Evolutionary conservation across 1,284 basidiomycete genomes (phyloP).

Genomic region (Ganoderma resinaceum): DNA sequence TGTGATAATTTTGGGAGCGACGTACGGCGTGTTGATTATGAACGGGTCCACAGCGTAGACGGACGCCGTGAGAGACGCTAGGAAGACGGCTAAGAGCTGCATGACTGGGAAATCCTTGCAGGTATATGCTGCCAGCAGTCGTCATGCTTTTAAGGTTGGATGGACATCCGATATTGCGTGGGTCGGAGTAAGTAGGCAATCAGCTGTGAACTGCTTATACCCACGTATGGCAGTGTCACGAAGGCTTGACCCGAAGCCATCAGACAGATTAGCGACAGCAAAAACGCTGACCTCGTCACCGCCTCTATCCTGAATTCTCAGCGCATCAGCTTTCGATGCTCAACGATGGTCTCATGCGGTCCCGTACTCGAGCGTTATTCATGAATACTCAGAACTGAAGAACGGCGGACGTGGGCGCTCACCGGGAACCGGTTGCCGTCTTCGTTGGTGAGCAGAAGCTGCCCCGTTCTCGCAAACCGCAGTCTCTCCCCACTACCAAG

Average conservation of each 20-base stretch:
- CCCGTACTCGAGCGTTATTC: neutral
- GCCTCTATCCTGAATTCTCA: too few relatives aligned
- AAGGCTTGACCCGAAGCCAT: too few relatives aligned
- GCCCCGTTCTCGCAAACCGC: too few relatives aligned
- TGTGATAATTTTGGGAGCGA: neutral
- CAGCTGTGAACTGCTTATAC: too few relatives aligned
- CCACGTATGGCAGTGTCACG: too few relatives aligned
- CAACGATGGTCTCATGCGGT: neutral
- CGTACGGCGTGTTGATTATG: neutral
- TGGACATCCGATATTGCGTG: neutral
- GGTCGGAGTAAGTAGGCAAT: neutral
- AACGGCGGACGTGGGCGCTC: too few relatives aligned
- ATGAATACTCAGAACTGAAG: too few relatives aligned
- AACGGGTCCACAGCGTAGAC: neutral
- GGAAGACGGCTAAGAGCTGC: neutral
- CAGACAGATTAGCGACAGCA: too few relatives aligned
- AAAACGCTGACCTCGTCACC: neutral
- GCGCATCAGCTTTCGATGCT: too few relatives aligned
- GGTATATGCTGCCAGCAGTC: neutral
- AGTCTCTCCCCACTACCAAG: too few relatives aligned
- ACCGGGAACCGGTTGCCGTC: too few relatives aligned
- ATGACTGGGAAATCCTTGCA: neutral
- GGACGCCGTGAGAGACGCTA: neutral
- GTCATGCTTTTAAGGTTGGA: neutral
- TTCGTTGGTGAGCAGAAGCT: too few relatives aligned